Evolutionary conservation across 352 stramenopile genomes (phyloP), one percentile per base, ranked within the genome.

Genomic region (Phytophthora sp.): DNA sequence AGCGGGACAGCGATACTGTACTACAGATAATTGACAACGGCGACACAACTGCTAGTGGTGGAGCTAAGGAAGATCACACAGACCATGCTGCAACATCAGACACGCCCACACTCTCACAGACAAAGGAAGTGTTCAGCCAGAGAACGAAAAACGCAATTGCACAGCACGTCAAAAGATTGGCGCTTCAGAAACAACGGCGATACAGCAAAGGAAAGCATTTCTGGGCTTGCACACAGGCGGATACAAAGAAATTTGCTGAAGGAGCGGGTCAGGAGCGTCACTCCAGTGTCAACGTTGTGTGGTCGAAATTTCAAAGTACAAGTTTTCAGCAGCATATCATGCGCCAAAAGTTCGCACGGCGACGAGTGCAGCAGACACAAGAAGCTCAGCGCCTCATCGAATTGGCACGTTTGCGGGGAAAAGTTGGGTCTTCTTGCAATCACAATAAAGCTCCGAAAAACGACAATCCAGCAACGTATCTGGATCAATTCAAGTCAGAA

Each of bases 271-370:
- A 56, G n/a, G 13, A 49, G 32, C 39, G 11, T 15, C 6, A 11
- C 42, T 5, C 28, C 3, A 28, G 30, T 2, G 38, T 34, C 11
- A 66, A 54, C 35, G 26, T 54, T 1, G 10, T 73, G 23, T 88
- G 75, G 77, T 77, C 66, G 10, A 72, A 76, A 20, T 79, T 84
- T 41, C 83, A 89, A 39, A 77, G 46, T 53, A 77, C 77, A 45
- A 88, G 77, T 18, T 78, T 88, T 28, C 61, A 79, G 23, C 69
- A 68, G 13, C 83, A 92, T 45, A 83, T 92, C 6, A 66, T 54
- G 18, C 75, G 81, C 2, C 80, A 92, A 67, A 66, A 67, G 2
- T 69, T 75, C 21, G 82, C 83, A 0, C 64, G 79, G 12, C 28
- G 54, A 13, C 55, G 54, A 12, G 24, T 46, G 4, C 31, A 70